Conservation (phyloP, 495 filamentous ascomycete species). For the Podospora didyma region DNA sequence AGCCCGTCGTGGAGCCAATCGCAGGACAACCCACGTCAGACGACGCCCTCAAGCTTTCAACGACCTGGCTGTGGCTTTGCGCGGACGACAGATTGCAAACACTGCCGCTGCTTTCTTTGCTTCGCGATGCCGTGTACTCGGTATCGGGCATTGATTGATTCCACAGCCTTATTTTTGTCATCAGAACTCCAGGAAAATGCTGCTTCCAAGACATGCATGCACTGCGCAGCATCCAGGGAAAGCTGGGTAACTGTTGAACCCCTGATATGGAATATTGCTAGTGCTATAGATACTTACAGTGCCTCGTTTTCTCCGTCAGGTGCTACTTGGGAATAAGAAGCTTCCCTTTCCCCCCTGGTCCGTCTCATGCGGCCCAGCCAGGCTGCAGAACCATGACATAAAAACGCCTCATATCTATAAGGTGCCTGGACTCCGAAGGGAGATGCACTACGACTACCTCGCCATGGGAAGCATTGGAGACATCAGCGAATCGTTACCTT, state of each 20-base stretch:
- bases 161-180: background rate
- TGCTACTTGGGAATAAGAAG: background rate
- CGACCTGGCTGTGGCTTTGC: background rate
- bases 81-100: background rate
- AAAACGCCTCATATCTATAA: background rate
- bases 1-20: background rate
- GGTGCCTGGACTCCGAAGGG: no score
- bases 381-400: background rate
- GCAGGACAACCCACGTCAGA: background rate
- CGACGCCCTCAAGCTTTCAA: background rate
- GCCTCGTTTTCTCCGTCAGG: no score
- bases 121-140: background rate
- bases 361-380: background rate
- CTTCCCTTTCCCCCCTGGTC: background rate
- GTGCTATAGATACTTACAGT: no score
- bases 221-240: background rate
- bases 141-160: background rate
- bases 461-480: no score
- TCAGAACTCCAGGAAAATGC: background rate
- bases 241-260: no score
- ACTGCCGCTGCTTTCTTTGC: background rate
- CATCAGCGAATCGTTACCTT: no score
- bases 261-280: no score
- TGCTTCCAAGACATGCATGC: background rate
- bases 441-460: no score